phyloP scores from a whole-genome alignment of 2,329 filamentous ascomycete genomes.

The Clonostachys sp. region DNA sequence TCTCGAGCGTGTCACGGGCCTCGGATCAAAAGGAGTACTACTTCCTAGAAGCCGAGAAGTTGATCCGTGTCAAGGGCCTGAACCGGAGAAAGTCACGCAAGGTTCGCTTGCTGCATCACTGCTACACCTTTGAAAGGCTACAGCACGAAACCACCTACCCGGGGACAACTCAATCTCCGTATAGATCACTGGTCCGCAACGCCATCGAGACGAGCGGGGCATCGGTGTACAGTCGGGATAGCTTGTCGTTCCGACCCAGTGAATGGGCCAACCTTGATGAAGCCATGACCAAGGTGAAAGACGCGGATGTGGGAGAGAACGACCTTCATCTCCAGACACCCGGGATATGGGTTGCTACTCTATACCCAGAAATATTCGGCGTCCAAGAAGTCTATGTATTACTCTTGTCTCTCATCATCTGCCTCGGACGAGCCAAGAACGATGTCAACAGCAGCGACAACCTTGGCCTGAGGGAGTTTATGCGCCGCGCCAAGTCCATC shows the following conservation, averaged over 20 bases:
- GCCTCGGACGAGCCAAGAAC: conserved; percentile 14
- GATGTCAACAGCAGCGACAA: too few species aligned
- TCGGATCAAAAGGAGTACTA: conserved; percentile 26
- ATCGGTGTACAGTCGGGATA: conserved; percentile 13
- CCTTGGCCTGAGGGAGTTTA: too few species aligned
- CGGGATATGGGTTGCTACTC: conserved; percentile 24
- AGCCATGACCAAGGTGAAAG: conserved; percentile 22
- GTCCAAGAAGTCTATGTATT: conserved; percentile 26
- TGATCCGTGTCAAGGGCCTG: conserved; percentile 28
- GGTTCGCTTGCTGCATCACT: conserved; percentile 32
- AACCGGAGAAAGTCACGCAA: conserved; percentile 30
- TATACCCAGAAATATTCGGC: conserved; percentile 34
- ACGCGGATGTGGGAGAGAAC: conserved; percentile 28
- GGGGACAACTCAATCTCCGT: conserved; percentile 5
- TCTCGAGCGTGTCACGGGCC: conserved; percentile 24
- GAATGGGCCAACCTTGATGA: conserved; percentile 19
- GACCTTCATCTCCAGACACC: conserved; percentile 28
- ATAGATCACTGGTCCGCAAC: conserved; percentile 8
- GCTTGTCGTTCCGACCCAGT: conserved; percentile 20
- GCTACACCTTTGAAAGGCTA: conserved; percentile 30
- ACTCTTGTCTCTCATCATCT: conserved; percentile 24
- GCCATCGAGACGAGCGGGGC: not conserved
- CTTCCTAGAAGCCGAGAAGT: conserved; percentile 30
- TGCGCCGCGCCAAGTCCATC: too few species aligned
- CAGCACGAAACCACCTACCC: conserved; percentile 30